Evolutionary conservation across 2,329 filamentous ascomycete species (phyloP), one percentile per base, ranked within the genome.

Genomic region (Phoma sp.): DNA sequence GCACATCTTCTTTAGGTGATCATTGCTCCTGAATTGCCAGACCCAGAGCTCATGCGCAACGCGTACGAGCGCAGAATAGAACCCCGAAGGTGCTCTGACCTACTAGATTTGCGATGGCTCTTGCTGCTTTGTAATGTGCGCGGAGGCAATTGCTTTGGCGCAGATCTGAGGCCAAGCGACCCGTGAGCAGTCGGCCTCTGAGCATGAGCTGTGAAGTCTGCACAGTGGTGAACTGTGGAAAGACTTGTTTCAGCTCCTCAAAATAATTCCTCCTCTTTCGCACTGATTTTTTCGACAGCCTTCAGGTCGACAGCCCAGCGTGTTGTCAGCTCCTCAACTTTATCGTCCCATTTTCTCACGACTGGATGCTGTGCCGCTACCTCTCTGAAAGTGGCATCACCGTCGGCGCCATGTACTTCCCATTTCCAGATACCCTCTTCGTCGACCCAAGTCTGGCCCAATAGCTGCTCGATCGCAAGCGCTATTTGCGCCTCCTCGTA

Each of bases 351-450:
- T 70, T 81, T 86, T 53, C 62, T 73, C 35, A 92, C 70, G 44
- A 91, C 61, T 33, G 90, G 90, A 73, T 93, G 90, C 24, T 84
- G 82, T 35, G 77, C 78, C 1, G 88, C 89, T 40, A 92, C 70
- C 47, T 72, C 71, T 36, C 63, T 63, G 29, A 75, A 70, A 14
- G 71, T 75, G 10, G 72, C 65, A n/a, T 73, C 71, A 1, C 64
- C 69, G 11, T 74, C 72, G 4, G 59, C 48, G 5, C 66, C 70
- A 4, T 62, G 52, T 27, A 89, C 82, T 0, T 82, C 76, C 70
- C 83, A 93, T 64, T 77, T 86, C 88, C 89, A 92, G 35, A 86
- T 84, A 0, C 89, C 90, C 67, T 91, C 88, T 9, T 82, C 76
- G 3, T 83, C 83, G 79, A 90, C 90, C 73, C 83, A 91, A n/a